A percentile compares a stretch with the other conserved stretches of the same genome.
phyloP scores from a whole-genome alignment of 2,329 filamentous ascomycete genomes.

The Colletotrichum musicola region DNA sequence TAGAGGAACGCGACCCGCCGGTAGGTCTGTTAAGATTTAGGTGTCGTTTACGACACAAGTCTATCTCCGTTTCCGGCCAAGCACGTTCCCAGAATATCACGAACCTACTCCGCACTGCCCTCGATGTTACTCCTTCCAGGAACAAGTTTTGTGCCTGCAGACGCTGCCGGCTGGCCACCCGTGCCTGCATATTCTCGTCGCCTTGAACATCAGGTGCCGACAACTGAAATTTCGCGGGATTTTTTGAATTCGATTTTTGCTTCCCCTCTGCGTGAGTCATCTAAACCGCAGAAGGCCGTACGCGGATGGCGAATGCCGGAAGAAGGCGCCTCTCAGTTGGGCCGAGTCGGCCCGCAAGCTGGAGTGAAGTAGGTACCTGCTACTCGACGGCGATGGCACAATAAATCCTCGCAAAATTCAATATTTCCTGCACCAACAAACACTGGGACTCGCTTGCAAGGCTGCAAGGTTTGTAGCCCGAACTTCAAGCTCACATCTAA shows the following conservation, averaged over 20 bases:
- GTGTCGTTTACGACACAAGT: background rate
- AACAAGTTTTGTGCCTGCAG: conserved; percentile 30
- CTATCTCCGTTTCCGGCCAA: no score
- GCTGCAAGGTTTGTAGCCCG: conserved; percentile 11
- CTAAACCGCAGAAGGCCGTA: background rate
- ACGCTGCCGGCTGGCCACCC: background rate
- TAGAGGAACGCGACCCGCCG: background rate
- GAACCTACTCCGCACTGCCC: background rate
- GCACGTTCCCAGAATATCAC: background rate
- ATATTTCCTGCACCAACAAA: background rate
- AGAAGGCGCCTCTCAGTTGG: background rate
- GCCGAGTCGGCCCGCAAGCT: background rate
- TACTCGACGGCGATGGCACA: background rate
- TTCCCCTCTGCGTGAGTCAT: conserved; percentile 24
- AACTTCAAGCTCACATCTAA: conserved; percentile 31
- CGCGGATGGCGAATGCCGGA: background rate
- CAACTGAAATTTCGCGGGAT: conserved; percentile 4
- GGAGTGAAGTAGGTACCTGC: no score
- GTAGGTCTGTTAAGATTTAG: background rate
- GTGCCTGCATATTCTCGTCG: conserved; percentile 17
- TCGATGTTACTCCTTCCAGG: conserved; percentile 1
- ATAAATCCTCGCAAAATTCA: background rate
- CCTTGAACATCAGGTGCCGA: conserved; percentile 9
- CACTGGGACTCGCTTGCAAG: conserved; percentile 8
- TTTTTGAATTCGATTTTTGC: conserved; percentile 9